Conservation (phyloP, 306 rosid species). For the Castanea sativa region DNA sequence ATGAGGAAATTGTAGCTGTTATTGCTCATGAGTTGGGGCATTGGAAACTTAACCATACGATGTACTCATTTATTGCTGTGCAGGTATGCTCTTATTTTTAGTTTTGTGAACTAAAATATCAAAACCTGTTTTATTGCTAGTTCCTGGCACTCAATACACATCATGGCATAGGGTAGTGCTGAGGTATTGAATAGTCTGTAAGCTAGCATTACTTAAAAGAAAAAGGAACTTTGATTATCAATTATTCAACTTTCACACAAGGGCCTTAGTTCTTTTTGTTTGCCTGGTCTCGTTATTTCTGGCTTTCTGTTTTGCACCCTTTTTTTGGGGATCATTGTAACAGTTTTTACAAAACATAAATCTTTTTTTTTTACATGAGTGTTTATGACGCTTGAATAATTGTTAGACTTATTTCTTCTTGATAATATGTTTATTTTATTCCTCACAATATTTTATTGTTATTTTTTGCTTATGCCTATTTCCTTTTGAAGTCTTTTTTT, state of each 20-base stretch:
- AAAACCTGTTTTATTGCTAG: neutral
- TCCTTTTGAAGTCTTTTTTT: neutral
- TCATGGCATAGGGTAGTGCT: neutral
- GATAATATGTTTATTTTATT: neutral
- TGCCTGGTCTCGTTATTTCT: neutral
- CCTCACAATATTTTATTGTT: neutral
- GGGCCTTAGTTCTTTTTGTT: neutral
- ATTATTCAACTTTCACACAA: neutral
- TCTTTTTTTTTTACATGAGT: neutral
- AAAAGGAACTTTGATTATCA: neutral
- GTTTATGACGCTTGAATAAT: neutral
- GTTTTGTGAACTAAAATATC: constrained; percentile 10
- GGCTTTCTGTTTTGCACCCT: neutral
- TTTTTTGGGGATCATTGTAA: neutral
- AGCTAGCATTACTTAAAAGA: neutral
- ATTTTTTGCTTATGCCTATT: neutral
- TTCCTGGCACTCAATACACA: neutral
- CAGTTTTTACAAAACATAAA: neutral
- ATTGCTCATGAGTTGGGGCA: constrained; percentile 98
- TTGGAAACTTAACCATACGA: constrained; percentile 95
- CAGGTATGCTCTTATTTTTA: constrained; percentile 60
- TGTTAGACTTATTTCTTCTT: neutral
- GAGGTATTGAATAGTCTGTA: neutral
- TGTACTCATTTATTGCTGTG: constrained; percentile 88
- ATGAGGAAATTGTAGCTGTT: constrained; percentile 94